Evolutionary conservation across 2,329 filamentous ascomycete species (phyloP).

Genomic region (Penicillium expansum): DNA sequence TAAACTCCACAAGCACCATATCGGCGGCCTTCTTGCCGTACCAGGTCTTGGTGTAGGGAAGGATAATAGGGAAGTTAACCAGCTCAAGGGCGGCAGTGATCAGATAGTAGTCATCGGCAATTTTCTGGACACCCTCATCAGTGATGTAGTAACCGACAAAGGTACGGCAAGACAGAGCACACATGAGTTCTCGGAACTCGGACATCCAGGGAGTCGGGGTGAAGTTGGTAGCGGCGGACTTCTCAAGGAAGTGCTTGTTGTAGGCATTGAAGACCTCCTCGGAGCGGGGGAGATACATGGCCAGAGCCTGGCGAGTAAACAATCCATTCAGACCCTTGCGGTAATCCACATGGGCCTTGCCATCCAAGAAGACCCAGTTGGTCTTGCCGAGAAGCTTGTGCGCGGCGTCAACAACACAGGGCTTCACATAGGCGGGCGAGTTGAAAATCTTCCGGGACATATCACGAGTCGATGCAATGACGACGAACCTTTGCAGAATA

Average conservation of each 20-base stretch:
- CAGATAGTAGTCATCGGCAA: slow-evolving; percentile 93
- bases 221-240: slow-evolving; percentile 69
- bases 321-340: slow-evolving; percentile 93
- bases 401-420: slow-evolving; percentile 91
- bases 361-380: slow-evolving; percentile 98
- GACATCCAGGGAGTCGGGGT: slow-evolving; percentile 85
- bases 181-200: slow-evolving; percentile 91
- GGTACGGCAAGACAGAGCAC: slow-evolving; percentile 90
- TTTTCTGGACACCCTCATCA: slow-evolving; percentile 85
- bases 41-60: slow-evolving; percentile 94
- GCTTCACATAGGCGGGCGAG: slow-evolving; percentile 86
- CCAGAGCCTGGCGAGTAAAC: slow-evolving; percentile 87
- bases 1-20: slow-evolving; percentile 85
- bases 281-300: slow-evolving; percentile 84
- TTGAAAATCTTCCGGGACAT: slow-evolving; percentile 97
- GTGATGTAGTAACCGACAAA: slow-evolving; percentile 96
- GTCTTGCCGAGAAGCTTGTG: slow-evolving; percentile 86
- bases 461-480: slow-evolving; percentile 91
- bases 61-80: slow-evolving; percentile 96
- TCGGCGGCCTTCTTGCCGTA: slow-evolving; percentile 95
- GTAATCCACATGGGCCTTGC: slow-evolving; percentile 92
- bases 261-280: slow-evolving; percentile 88
- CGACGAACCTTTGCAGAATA: slow-evolving; percentile 72
- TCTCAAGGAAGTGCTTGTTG: slow-evolving; percentile 72
- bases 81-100: slow-evolving; percentile 94